Base-by-base conservation (phyloP, 2,329 filamentous ascomycete species). In the Botryotinia convoluta region DNA sequence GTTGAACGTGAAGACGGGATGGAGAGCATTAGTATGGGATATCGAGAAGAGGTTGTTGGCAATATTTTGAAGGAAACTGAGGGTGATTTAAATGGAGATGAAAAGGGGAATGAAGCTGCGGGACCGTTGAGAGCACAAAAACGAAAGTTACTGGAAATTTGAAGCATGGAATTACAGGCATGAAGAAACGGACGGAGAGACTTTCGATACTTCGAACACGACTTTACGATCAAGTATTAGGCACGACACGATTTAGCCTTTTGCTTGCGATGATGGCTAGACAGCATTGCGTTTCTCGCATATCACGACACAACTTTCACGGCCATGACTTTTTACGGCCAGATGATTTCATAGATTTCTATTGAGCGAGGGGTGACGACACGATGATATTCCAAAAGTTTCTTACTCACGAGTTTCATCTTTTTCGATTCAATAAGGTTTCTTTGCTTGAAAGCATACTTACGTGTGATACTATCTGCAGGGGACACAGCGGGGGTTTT, bases 31-130 rank as follows among this genome's bases (percentile, higher is more conserved):
- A 48, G 48, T 26, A 44, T 32, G 37, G 48, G 65, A 32, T 69
- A 69, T 57, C 20, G 65, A 69, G 65, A 69, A n/a, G 48, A 57
- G 51, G 26, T 69, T 42, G 18, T 69, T 57, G 48, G 18, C 14
- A 51, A 26, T 42, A 44, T 69, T 29, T 57, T 69, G 26, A 68
- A 32, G 35, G 48, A 54, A 32, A 18, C 8, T 32, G n/a, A 42
- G 26, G 18, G 14, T 44, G 35, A 42, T 16, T 32, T 68, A 6
- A 57, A 42, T 32, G n/a, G 48, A 18, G 65, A 44, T n/a, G n/a
- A 42, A 18, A 57, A 57, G 18, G 48, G 9, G 10, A 59, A 57
- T 32, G 20, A 44, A 42, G 12, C 1, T 57, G 35, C 39, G 20
- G 16, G 39, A 9, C 26, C 39, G 12, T 32, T 32, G 37, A 3